These are phyloP conservation scores for Teunomyces kruisii DNA, from an alignment of 805 yeast species.

Conservation along the genomic window DNA sequence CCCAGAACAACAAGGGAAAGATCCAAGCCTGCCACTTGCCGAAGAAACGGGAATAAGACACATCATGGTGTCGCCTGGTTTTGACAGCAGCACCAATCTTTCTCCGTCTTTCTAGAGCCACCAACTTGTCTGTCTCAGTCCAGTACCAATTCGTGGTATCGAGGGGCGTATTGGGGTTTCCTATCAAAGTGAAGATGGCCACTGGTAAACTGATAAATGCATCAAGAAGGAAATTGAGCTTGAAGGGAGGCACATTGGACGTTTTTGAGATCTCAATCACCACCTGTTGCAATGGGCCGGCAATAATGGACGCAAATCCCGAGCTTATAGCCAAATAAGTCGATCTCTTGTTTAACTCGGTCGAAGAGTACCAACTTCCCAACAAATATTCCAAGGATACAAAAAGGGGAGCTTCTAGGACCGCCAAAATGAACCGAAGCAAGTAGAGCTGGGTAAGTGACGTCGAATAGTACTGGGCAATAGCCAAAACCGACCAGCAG, in stretches of 20 bases:
- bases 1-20: constrained; percentile 29
- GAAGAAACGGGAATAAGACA: constrained; percentile 8
- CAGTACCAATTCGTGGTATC: constrained; percentile 16
- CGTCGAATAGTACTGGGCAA: constrained; percentile 8
- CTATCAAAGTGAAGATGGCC: constrained; percentile 17
- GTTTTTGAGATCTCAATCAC: constrained; percentile 13
- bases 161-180: constrained; percentile 18
- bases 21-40: constrained; percentile 18
- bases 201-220: constrained; percentile 18
- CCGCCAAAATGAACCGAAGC: constrained; percentile 12
- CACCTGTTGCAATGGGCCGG: constrained; percentile 18
- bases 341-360: constrained; percentile 15
- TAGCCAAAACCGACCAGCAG: constrained; percentile 13
- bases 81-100: constrained; percentile 14
- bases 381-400: constrained; percentile 3
- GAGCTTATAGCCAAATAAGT: constrained; percentile 17
- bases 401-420: constrained; percentile 3
- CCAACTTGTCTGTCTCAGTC: constrained; percentile 7
- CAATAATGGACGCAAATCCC: constrained; percentile 13
- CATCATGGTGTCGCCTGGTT: neutral
- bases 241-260: constrained; percentile 16
- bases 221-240: constrained; percentile 19
- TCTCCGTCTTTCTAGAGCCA: constrained; percentile 17
- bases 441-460: constrained; percentile 14
- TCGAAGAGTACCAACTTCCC: constrained; percentile 1